Conservation (phyloP, 1,284 basidiomycete species). For the Takashimella tepidaria region DNA sequence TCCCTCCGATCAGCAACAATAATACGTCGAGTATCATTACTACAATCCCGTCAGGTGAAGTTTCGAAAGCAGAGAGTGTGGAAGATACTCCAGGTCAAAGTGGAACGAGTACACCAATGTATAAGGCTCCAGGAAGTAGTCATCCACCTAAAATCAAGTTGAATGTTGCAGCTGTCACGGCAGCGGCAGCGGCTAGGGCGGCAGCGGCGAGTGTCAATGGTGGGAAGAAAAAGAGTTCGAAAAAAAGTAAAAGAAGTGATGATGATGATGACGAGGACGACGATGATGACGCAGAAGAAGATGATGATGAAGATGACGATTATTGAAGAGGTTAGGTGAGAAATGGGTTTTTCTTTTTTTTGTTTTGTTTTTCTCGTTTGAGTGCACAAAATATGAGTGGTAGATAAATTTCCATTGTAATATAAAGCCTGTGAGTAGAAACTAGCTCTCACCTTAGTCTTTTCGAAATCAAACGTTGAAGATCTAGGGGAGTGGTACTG, state of each 20-base stretch:
- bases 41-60: slow-evolving; percentile 2
- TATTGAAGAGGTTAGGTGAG: slow-evolving; percentile 7
- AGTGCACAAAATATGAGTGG: too few relatives aligned
- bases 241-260: slow-evolving; percentile 18
- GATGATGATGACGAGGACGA: slow-evolving; percentile 20
- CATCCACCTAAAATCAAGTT: slow-evolving; percentile 36
- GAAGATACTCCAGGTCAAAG: slow-evolving; percentile 24
- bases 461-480: too few relatives aligned
- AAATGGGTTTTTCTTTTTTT: too few relatives aligned
- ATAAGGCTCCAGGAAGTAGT: slow-evolving; percentile 26
- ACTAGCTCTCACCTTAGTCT: too few relatives aligned
- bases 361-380: too few relatives aligned
- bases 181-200: slow-evolving; percentile 15
- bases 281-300: slow-evolving; percentile 22
- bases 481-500: too few relatives aligned
- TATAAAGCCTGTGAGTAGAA: too few relatives aligned
- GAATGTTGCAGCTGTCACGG: slow-evolving; percentile 22
- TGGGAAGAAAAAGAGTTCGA: too few relatives aligned
- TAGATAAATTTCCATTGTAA: too few relatives aligned
- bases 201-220: slow-evolving; percentile 14
- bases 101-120: slow-evolving; percentile 44
- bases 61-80: slow-evolving; percentile 8
- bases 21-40: background rate
- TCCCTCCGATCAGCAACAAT: too few relatives aligned
- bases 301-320: slow-evolving; percentile 22